Evolutionary conservation across 768 basidiomycete genomes (phyloP).

Genomic region (Phylloporus sp.): DNA sequence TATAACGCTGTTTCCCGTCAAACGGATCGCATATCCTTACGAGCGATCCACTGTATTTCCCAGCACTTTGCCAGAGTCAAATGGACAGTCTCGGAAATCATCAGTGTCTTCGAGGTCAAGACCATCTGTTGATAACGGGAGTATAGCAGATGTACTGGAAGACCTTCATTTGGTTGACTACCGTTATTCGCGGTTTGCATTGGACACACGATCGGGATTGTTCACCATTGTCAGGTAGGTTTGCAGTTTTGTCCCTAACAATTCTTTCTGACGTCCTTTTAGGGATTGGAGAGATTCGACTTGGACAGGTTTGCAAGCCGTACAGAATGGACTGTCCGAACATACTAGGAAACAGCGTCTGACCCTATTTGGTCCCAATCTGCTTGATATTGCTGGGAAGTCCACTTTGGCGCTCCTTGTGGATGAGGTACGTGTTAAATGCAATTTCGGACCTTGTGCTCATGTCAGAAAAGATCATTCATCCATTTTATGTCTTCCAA

Average conservation of each 20-base stretch:
- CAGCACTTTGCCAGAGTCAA: constrained; percentile 25
- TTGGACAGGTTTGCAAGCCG: constrained; percentile 59
- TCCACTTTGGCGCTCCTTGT: constrained; percentile 71
- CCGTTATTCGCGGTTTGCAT: constrained; percentile 85
- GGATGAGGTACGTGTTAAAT: constrained; percentile 68
- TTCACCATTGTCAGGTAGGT: constrained; percentile 76
- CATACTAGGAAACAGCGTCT: constrained; percentile 58
- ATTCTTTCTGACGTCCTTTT: constrained; percentile 5
- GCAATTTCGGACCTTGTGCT: not conserved
- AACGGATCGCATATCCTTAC: constrained; percentile 69
- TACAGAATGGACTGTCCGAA: constrained; percentile 62
- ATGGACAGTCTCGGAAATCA: constrained; percentile 21
- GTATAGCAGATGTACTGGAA: constrained; percentile 38
- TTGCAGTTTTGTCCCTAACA: not conserved
- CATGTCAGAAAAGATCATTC: constrained; percentile 60
- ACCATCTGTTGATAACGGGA: constrained; percentile 30
- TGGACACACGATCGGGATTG: constrained; percentile 79
- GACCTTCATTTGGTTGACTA: constrained; percentile 77
- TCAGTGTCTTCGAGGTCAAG: constrained; percentile 27
- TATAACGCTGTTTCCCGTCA: constrained; percentile 71
- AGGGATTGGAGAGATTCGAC: constrained; percentile 89
- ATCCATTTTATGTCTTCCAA: constrained; percentile 99
- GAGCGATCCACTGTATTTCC: constrained; percentile 80
- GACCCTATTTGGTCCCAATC: constrained; percentile 76
- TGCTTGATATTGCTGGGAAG: constrained; percentile 89